Evolutionary conservation across 2,329 filamentous ascomycete genomes (phyloP), one percentile per base, ranked within the genome.

Genomic region (Fusarium liriodendri): DNA sequence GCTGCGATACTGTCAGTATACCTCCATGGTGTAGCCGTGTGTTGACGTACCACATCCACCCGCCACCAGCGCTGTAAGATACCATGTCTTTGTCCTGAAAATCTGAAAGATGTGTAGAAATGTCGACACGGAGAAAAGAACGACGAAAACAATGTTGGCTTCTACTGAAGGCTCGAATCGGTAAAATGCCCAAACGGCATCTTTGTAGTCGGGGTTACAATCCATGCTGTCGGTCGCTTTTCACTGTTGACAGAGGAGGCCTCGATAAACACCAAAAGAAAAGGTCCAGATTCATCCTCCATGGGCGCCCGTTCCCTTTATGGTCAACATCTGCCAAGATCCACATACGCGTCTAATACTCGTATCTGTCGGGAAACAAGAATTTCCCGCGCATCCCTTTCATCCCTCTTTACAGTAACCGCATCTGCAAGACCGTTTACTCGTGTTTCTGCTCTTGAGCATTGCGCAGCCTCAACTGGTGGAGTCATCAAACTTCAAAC

Each of bases 11-110:
- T 1, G 27, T 72, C 27, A 75, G 60, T 25, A 47, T 20, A 16
- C 22, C 0, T 20, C 5, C 3, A 13, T 37, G 7, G n/a, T 14
- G 27, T 5, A 22, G 14, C 2, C 38, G 7, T 2, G 20, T n/a
- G 8, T 32, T 18, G 57, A 66, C 75, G 2, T 74, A 79, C 76
- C 70, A 5, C 70, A 27, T 59, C 78, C 78, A 3, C 78, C 78
- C 4, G 67, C 13, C 18, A 79, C 71, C 14, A 79, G 66, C 2
- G 78, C 78, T 18, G 66, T 72, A 5, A 79, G 42, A 29, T 79
- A 79, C 78, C 77, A 79, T 37, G 78, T 79, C 50, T 59, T 69
- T 5, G 78, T 78, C 45, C 45, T 71, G 58, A 70, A 72, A 25
- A 79, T 74, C 40, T 79, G 78, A 7, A 79, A 58, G 2, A 35